phyloP scores from a whole-genome alignment of 306 rosid species.

The Vachellia collinsii region DNA sequence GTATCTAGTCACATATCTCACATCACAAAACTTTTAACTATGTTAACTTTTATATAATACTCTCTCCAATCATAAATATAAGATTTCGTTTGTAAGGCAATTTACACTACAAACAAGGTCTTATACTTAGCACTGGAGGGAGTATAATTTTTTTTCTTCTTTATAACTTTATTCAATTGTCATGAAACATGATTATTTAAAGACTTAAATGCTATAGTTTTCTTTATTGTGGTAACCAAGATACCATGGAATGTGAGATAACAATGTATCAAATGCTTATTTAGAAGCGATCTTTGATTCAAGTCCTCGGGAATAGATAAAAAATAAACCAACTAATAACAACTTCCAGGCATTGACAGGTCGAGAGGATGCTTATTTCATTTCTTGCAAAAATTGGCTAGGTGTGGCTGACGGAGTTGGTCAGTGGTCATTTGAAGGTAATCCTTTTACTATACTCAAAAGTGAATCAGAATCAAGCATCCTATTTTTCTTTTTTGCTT shows the following conservation, averaged over 20 bases:
- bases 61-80: no score
- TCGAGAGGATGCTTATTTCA: constrained; percentile 71
- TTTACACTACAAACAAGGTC: no score
- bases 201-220: not conserved
- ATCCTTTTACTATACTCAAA: constrained; percentile 26
- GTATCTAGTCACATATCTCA: not conserved
- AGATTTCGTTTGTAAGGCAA: no score
- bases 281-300: constrained; percentile 7
- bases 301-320: constrained; percentile 32
- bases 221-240: not conserved
- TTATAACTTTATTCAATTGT: not conserved
- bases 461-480: constrained; percentile 15
- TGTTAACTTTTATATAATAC: not conserved
- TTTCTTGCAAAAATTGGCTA: constrained; percentile 66
- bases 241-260: not conserved
- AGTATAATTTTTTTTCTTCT: not conserved
- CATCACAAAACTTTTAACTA: not conserved
- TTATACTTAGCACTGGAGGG: no score
- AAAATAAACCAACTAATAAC: constrained; percentile 52
- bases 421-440: constrained; percentile 84
- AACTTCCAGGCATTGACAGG: constrained; percentile 74
- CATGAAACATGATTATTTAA: not conserved
- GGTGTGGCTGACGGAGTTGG: constrained; percentile 85
- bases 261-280: not conserved
- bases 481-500: not conserved